Evolutionary conservation across 2,329 filamentous ascomycete genomes (phyloP), one percentile per base, ranked within the genome.

Genomic region (Phialophora chinensis): DNA sequence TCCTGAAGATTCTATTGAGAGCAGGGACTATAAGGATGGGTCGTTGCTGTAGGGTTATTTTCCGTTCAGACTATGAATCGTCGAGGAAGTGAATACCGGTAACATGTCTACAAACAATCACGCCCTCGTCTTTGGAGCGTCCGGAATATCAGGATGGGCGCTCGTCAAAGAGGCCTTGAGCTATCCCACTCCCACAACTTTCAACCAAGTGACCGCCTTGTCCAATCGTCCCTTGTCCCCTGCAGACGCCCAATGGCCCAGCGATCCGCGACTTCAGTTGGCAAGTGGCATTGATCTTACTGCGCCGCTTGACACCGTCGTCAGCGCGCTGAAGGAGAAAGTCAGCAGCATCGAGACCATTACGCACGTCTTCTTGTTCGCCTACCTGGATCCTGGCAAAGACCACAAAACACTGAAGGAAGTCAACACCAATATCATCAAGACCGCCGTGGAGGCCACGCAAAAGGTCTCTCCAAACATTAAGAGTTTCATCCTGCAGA

Each of bases 111-210:
- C 53, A 27, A 58, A 63, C 33, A 49, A 44, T 38, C 75, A 79
- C 49, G 79, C 79, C 2, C 74, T 81, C 8, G 75, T 82, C 20
- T 80, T 80, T 55, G 80, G 80, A 35, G 77, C 76, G 53, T 79
- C 77, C 10, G 79, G 80, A 8, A 78, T 82, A 44, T 77, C 74
- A 56, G 80, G 79, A 52, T 82, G 79, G 80, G 76, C 79, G 6
- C 74, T 81, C 42, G 74, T 79, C 20, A 79, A 82, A 62, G 75
- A 79, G 56, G 69, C 81, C 3, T 69, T 77, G 6, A 69, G 74
- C 52, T 82, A 81, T 66, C 80, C 80, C 6, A 63, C 70, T 7
- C 54, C 73, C 25, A 73, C 73, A 6, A 70, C 71, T 5, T 82
- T 79, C 73, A 66, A 66, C 17, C 74, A 74, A 33, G 75, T 81